Evolutionary conservation across 257 asterid species (phyloP).

Genomic region (Fraxinus anomala): DNA sequence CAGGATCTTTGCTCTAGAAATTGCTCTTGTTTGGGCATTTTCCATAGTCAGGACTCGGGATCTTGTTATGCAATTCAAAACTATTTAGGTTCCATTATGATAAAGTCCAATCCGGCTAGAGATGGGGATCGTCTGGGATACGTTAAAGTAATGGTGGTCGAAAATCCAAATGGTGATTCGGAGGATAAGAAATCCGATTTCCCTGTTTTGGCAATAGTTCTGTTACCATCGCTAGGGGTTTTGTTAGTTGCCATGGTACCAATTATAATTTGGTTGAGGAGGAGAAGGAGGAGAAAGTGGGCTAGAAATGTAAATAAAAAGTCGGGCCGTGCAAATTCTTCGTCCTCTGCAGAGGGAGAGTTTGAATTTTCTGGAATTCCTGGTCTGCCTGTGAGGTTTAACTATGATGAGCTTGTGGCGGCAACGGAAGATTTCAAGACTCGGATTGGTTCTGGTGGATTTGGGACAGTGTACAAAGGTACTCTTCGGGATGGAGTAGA

Average conservation of each 20-base stretch:
- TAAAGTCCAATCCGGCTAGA: conserved; percentile 21
- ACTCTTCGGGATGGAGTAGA: conserved; percentile 50
- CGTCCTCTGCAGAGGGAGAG: conserved; percentile 37
- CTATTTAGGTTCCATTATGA: conserved; percentile 51
- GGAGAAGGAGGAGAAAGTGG: conserved; percentile 26
- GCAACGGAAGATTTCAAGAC: conserved; percentile 62
- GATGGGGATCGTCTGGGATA: conserved; percentile 46
- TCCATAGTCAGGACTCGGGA: conserved; percentile 52
- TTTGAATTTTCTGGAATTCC: conserved; percentile 52
- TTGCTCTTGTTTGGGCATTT: conserved; percentile 70
- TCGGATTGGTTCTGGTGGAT: conserved; percentile 81
- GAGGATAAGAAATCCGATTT: conserved; percentile 30
- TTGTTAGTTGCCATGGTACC: conserved; percentile 27
- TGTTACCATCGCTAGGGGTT: conserved; percentile 55
- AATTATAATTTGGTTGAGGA: conserved; percentile 35
- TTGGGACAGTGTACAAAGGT: conserved; percentile 79
- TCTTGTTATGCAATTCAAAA: conserved; percentile 55
- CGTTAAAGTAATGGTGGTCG: conserved; percentile 38
- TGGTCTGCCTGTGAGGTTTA: conserved; percentile 66
- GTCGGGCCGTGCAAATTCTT: conserved; percentile 20
- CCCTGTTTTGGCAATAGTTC: conserved; percentile 43
- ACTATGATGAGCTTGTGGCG: conserved; percentile 43
- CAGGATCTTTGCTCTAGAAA: conserved; percentile 54
- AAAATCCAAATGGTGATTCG: conserved; percentile 2
- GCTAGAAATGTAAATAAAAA: conserved; percentile 20